Conservation (phyloP, 2,329 filamentous ascomycete genomes). For the Penicillium olsonii region DNA sequence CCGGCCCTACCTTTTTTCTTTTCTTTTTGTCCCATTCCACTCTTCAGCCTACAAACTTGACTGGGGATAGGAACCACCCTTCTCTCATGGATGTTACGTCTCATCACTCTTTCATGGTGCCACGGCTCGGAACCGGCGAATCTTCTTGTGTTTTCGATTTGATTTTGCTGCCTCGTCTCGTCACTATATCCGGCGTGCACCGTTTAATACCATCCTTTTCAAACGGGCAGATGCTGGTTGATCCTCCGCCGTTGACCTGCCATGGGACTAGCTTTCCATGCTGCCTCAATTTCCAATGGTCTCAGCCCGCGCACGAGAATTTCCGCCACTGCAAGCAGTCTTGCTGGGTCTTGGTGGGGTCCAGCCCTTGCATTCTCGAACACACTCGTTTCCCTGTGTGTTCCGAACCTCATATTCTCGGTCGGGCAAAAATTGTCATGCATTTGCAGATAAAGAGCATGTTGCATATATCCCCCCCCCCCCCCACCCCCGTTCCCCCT, state of each 20-base stretch:
- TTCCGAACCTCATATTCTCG: not conserved
- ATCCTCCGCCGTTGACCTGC: conserved; percentile 1
- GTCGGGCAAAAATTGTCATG: conserved; percentile 7
- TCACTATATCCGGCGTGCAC: conserved; percentile 20
- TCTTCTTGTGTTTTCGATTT: conserved; percentile 24
- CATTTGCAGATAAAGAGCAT: conserved; percentile 14
- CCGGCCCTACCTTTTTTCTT: conserved; percentile 12
- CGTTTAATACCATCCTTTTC: conserved; percentile 23
- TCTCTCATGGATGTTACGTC: conserved; percentile 31
- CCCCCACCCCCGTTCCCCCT: conserved; percentile 8
- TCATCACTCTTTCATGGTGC: conserved; percentile 40
- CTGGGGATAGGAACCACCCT: conserved; percentile 28
- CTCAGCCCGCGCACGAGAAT: conserved; percentile 1
- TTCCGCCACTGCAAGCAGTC: not conserved
- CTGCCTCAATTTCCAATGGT: conserved; percentile 1
- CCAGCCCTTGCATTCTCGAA: not conserved
- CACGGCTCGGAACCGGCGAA: conserved; percentile 41
- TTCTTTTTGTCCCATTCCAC: conserved; percentile 24
- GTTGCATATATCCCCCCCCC: conserved; percentile 23
- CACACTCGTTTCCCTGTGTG: not conserved
- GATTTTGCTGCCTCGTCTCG: conserved; percentile 17
- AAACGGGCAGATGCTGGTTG: conserved; percentile 9
- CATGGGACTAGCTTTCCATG: conserved; percentile 1
- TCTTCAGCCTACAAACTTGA: conserved; percentile 19
- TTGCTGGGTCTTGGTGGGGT: not conserved